phyloP scores from a whole-genome alignment of 2,329 filamentous ascomycete genomes.

The Colletotrichum echinochloae region DNA sequence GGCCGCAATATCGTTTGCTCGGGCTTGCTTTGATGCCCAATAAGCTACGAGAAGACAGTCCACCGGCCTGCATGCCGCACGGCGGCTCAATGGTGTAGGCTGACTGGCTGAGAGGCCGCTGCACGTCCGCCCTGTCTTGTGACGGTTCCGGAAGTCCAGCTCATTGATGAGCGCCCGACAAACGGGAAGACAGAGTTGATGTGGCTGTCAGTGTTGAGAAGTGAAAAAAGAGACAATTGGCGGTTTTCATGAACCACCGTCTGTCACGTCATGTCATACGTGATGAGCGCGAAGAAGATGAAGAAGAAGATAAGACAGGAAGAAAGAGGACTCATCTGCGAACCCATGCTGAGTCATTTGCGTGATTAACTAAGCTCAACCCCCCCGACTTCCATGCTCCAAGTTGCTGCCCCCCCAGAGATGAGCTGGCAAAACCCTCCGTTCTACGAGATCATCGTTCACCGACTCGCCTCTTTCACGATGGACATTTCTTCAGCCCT shows the following conservation, averaged over 20 bases:
- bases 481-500: background rate
- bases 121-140: slow-evolving; percentile 26
- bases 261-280: background rate
- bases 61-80: slow-evolving; percentile 31
- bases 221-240: background rate
- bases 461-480: slow-evolving; percentile 21
- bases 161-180: background rate
- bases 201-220: background rate
- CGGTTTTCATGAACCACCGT: background rate
- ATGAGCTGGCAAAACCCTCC: slow-evolving; percentile 9
- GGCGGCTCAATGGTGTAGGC: slow-evolving; percentile 30
- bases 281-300: background rate
- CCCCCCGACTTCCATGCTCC: background rate
- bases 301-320: background rate
- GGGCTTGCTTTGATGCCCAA: slow-evolving; percentile 19
- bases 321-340: background rate
- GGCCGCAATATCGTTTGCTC: background rate
- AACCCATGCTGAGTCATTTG: background rate
- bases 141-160: background rate
- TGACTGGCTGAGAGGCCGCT: slow-evolving; percentile 34
- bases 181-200: background rate
- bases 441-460: background rate
- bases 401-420: background rate
- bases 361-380: background rate
- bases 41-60: background rate